These are phyloP conservation scores for Globisporangium polare DNA, from an alignment of 352 stramenopile genomes.

Conservation along the genomic window DNA sequence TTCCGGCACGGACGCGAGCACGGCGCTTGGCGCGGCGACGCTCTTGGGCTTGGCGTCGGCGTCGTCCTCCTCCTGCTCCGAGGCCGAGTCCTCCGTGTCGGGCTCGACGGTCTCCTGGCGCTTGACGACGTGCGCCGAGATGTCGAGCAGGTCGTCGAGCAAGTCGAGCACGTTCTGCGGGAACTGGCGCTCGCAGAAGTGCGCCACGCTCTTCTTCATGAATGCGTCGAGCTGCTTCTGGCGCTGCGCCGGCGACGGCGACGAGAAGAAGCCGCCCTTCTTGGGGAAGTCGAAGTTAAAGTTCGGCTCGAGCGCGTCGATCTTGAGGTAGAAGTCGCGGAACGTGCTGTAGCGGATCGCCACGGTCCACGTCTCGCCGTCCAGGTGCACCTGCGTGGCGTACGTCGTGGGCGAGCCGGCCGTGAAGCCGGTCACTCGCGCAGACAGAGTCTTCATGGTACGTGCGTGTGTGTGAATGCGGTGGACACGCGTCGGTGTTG, in stretches of 20 bases:
- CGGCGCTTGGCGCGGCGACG: neutral
- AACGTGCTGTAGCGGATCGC: slow-evolving; percentile 65
- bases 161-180: slow-evolving; percentile 37
- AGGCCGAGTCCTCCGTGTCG: slow-evolving; percentile 13
- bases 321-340: slow-evolving; percentile 47
- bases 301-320: slow-evolving; percentile 39
- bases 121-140: slow-evolving; percentile 34
- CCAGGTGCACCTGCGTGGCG: slow-evolving; percentile 42
- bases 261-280: slow-evolving; percentile 63
- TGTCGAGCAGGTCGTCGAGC: slow-evolving; percentile 52
- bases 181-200: slow-evolving; percentile 40
- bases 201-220: slow-evolving; percentile 43
- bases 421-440: slow-evolving; percentile 38
- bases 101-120: slow-evolving; percentile 8
- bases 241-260: slow-evolving; percentile 45
- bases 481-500: neutral
- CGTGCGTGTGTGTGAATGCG: neutral
- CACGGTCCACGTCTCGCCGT: slow-evolving; percentile 40
- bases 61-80: slow-evolving; percentile 14
- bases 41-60: slow-evolving; percentile 5
- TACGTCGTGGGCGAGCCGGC: slow-evolving; percentile 40
- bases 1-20: slow-evolving; percentile 1
- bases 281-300: slow-evolving; percentile 62
- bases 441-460: slow-evolving; percentile 28
- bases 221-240: slow-evolving; percentile 66